phyloP scores from a whole-genome alignment of 2,329 filamentous ascomycete species.

The Hymenoscyphus scutula region DNA sequence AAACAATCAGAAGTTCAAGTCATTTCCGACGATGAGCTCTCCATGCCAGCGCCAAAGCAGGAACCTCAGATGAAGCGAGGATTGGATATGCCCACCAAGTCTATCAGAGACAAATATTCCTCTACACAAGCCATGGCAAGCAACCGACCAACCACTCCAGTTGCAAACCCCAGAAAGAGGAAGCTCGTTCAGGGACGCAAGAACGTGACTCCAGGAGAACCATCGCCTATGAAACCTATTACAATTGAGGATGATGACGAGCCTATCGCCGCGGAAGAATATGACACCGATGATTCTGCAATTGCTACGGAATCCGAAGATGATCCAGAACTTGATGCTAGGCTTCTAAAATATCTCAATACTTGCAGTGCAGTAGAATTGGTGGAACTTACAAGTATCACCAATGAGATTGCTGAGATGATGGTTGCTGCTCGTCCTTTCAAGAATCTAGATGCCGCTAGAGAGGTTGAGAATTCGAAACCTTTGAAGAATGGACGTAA shows the following conservation, averaged over 20 bases:
- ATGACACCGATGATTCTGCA: slow-evolving; percentile 34
- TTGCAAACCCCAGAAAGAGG: slow-evolving; percentile 32
- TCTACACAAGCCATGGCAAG: slow-evolving; percentile 42
- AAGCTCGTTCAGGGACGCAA: slow-evolving; percentile 36
- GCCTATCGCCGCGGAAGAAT: slow-evolving; percentile 24
- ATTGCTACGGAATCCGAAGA: slow-evolving; percentile 37
- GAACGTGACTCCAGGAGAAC: slow-evolving; percentile 28
- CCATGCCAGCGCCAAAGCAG: slow-evolving; percentile 26
- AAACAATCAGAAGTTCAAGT: slow-evolving; percentile 32
- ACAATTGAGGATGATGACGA: slow-evolving; percentile 19
- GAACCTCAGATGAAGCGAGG: slow-evolving; percentile 53
- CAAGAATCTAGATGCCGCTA: slow-evolving; percentile 60
- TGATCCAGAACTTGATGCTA: slow-evolving; percentile 46
- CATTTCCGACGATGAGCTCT: slow-evolving; percentile 38
- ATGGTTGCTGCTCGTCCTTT: slow-evolving; percentile 78
- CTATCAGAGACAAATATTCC: slow-evolving; percentile 58
- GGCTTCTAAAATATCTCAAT: slow-evolving; percentile 80
- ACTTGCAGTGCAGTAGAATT: slow-evolving; percentile 72
- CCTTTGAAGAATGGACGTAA: slow-evolving; percentile 50
- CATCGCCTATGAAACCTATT: slow-evolving; percentile 28
- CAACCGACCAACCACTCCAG: slow-evolving; percentile 24
- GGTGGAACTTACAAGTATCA: slow-evolving; percentile 75
- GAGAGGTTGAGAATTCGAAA: slow-evolving; percentile 56
- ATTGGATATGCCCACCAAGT: slow-evolving; percentile 51
- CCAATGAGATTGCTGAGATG: slow-evolving; percentile 64